Evolutionary conservation across 176 grass and related monocot species (phyloP).

Genomic region (Panicum miliaceum): DNA sequence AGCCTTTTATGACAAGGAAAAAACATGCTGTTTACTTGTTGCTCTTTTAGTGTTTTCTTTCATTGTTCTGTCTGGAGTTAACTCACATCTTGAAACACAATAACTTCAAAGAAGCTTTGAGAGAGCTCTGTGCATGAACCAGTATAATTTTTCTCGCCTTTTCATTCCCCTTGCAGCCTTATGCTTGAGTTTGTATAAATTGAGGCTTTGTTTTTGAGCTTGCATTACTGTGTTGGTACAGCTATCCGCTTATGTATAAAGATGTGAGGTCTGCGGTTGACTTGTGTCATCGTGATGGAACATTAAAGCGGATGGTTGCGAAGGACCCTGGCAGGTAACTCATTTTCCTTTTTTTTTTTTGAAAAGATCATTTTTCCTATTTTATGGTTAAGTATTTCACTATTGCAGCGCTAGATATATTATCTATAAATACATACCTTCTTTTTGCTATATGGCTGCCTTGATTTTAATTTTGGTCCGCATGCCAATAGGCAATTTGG

Average conservation of each 20-base stretch:
- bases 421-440: neutral
- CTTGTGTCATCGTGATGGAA: conserved; percentile 94
- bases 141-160: neutral
- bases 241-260: conserved; percentile 85
- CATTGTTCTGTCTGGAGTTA: neutral
- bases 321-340: conserved; percentile 86
- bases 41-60: conserved; percentile 9
- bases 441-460: conserved; percentile 5
- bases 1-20: neutral
- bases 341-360: conserved; percentile 31
- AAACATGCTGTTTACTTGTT: neutral
- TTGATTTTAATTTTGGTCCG: conserved; percentile 27
- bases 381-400: neutral
- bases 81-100: neutral
- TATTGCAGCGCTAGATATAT: neutral
- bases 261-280: conserved; percentile 98
- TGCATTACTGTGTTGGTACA: conserved; percentile 52
- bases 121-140: neutral
- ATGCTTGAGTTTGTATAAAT: neutral
- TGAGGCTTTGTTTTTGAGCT: conserved; percentile 14
- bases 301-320: conserved; percentile 93
- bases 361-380: too few relatives aligned
- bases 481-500: conserved; percentile 19
- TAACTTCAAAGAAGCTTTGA: neutral
- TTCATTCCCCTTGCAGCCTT: neutral